Percentiles rank a stretch among this genome's conserved stretches.
Evolutionary conservation across 2,329 filamentous ascomycete genomes (phyloP).

Genomic region (Arthrobotrys pseudoclavata): DNA sequence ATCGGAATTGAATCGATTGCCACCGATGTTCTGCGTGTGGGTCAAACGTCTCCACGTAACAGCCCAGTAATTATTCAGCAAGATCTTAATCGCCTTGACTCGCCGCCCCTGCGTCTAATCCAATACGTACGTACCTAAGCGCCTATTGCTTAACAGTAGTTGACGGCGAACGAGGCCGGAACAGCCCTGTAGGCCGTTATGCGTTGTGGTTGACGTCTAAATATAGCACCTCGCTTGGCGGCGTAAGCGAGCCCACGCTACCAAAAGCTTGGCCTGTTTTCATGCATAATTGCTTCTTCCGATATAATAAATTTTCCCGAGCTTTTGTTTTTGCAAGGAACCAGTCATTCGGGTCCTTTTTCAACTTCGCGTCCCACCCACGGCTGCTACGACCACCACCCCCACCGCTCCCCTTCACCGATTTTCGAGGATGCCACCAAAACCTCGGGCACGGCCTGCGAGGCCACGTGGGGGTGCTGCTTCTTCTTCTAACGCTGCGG

Average conservation of each 20-base stretch:
- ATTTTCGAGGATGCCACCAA: slow-evolving; percentile 47
- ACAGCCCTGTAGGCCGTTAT: slow-evolving; percentile 11
- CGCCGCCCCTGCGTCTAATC: neutral
- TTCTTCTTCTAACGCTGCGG: neutral
- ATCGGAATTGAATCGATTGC: slow-evolving; percentile 1
- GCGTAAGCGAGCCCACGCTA: slow-evolving; percentile 44
- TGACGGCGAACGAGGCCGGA: slow-evolving; percentile 2
- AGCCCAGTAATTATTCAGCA: neutral
- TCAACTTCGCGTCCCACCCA: neutral
- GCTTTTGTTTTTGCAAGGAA: neutral
- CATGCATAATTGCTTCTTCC: slow-evolving; percentile 45
- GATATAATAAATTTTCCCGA: slow-evolving; percentile 39
- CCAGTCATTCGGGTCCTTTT: slow-evolving; percentile 12
- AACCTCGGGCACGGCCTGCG: slow-evolving; percentile 28
- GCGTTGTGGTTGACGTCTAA: slow-evolving; percentile 58
- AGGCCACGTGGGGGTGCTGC: slow-evolving; percentile 20
- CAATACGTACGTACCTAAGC: neutral
- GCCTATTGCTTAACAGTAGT: neutral
- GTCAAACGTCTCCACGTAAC: neutral
- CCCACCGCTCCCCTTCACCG: neutral
- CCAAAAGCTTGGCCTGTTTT: slow-evolving; percentile 48
- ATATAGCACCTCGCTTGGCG: slow-evolving; percentile 58
- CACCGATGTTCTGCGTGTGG: neutral
- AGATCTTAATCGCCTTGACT: neutral
- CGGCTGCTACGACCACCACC: neutral